Evolutionary conservation across 805 yeast species (phyloP).

Genomic region (Candida takata): DNA sequence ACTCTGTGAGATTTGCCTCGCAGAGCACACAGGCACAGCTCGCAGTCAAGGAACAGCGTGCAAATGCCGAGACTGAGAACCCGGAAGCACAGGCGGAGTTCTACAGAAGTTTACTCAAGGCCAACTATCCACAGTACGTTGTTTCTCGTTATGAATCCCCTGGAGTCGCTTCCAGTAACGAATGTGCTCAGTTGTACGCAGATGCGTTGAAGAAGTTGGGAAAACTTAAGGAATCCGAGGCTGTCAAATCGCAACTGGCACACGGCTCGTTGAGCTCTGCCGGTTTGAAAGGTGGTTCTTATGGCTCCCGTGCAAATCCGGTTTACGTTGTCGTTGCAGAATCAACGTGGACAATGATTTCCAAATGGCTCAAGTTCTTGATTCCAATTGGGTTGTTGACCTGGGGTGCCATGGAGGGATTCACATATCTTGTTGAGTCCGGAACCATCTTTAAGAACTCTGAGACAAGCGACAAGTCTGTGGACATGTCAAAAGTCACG

Average conservation of each 20-base stretch:
- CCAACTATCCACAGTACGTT: slow-evolving; percentile 93
- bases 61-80: slow-evolving; percentile 67
- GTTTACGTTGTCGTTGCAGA: slow-evolving; percentile 92
- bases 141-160: slow-evolving; percentile 92
- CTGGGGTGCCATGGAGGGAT: slow-evolving; percentile 74
- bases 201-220: slow-evolving; percentile 80
- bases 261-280: slow-evolving; percentile 21
- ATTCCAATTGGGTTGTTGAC: slow-evolving; percentile 73
- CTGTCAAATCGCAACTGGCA: slow-evolving; percentile 35
- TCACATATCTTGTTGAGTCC: slow-evolving; percentile 74
- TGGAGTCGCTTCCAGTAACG: slow-evolving; percentile 79
- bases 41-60: slow-evolving; percentile 73
- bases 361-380: slow-evolving; percentile 86
- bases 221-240: slow-evolving; percentile 69
- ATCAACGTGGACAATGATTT: slow-evolving; percentile 65
- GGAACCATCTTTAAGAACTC: slow-evolving; percentile 72
- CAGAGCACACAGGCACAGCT: slow-evolving; percentile 26
- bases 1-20: slow-evolving; percentile 22
- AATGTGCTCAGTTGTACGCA: slow-evolving; percentile 70
- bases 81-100: slow-evolving; percentile 76
- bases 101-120: slow-evolving; percentile 62
- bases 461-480: slow-evolving; percentile 68
- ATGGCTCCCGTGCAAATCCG: slow-evolving; percentile 73
- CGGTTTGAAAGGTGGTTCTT: slow-evolving; percentile 17
- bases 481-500: slow-evolving; percentile 77